Conservation (phyloP, 2,329 filamentous ascomycete species). For the Hortaea sp. region DNA sequence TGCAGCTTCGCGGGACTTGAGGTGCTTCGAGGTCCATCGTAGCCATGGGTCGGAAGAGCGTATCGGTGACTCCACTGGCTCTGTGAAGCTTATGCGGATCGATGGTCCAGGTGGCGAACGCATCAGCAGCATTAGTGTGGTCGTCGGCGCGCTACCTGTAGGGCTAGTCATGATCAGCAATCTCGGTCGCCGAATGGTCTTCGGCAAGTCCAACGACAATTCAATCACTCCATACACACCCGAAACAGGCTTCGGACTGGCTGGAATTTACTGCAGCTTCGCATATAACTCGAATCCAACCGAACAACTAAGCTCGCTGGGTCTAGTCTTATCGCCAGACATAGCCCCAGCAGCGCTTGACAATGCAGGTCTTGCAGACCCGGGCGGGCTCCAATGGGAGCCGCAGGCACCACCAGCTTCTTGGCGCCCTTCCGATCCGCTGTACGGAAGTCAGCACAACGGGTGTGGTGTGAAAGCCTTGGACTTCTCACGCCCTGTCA, state of each 20-base stretch:
- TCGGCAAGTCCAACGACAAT: conserved; percentile 1
- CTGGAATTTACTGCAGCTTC: conserved; percentile 1
- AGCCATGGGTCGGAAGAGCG: not conserved
- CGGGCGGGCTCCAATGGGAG: not conserved
- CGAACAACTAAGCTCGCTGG: not conserved
- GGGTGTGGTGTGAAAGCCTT: not conserved
- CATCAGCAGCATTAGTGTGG: not conserved
- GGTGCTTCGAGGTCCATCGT: not conserved
- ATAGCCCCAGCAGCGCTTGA: not conserved
- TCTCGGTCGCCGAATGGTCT: not conserved
- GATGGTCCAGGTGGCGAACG: conserved; percentile 1
- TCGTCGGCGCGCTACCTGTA: not conserved
- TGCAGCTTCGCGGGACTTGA: not conserved
- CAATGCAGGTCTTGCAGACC: not conserved
- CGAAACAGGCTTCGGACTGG: not conserved
- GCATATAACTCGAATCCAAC: not conserved
- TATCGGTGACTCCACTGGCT: not conserved
- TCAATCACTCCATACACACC: not conserved
- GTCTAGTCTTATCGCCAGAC: not conserved
- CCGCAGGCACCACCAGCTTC: not conserved
- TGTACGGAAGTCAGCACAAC: not conserved
- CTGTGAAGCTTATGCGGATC: not conserved
- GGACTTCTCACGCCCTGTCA: not conserved
- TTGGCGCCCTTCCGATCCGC: not conserved
- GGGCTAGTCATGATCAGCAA: not conserved